A percentile compares a stretch with the other conserved stretches of the same genome.
Evolutionary conservation across 2,329 filamentous ascomycete genomes (phyloP).

Genomic region (Cladorrhinum sp.): DNA sequence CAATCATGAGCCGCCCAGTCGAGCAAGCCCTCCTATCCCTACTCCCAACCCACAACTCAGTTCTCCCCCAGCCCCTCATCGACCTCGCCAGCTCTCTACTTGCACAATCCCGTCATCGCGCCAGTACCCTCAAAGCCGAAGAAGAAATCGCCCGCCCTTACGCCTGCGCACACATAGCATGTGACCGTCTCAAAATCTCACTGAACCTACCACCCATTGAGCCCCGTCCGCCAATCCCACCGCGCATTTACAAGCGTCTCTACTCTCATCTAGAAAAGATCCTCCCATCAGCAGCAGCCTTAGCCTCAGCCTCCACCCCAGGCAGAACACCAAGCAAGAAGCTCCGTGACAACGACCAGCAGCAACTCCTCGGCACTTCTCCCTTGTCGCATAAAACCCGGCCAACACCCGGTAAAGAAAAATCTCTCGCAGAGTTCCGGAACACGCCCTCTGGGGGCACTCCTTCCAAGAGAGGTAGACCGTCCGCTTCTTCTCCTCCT

Average conservation of each 20-base stretch:
- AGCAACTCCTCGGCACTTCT: slow-evolving; percentile 13
- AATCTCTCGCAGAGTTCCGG: slow-evolving; percentile 31
- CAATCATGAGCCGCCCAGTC: slow-evolving; percentile 67
- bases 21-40: slow-evolving; percentile 71
- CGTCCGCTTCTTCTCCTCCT: slow-evolving; percentile 33
- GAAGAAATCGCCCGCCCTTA: slow-evolving; percentile 85
- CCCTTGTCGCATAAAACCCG: slow-evolving; percentile 21
- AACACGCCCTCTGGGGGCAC: background rate
- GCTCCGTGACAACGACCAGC: slow-evolving; percentile 27
- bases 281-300: slow-evolving; percentile 53
- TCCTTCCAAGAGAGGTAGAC: slow-evolving; percentile 20
- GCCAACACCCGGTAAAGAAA: slow-evolving; percentile 32
- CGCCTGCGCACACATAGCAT: slow-evolving; percentile 85
- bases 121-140: slow-evolving; percentile 74
- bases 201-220: slow-evolving; percentile 76
- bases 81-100: slow-evolving; percentile 71
- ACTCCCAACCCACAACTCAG: slow-evolving; percentile 67
- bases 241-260: slow-evolving; percentile 78
- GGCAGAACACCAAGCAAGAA: slow-evolving; percentile 35
- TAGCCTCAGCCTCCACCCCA: slow-evolving; percentile 28
- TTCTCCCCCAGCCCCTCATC: slow-evolving; percentile 66
- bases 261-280: slow-evolving; percentile 76
- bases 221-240: slow-evolving; percentile 72
- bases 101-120: slow-evolving; percentile 75
- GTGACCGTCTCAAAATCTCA: slow-evolving; percentile 73